Percentiles rank a stretch among this genome's conserved stretches.
Conservation (phyloP, 1,139 yeast species). For the Kodamaea ohmeri region DNA sequence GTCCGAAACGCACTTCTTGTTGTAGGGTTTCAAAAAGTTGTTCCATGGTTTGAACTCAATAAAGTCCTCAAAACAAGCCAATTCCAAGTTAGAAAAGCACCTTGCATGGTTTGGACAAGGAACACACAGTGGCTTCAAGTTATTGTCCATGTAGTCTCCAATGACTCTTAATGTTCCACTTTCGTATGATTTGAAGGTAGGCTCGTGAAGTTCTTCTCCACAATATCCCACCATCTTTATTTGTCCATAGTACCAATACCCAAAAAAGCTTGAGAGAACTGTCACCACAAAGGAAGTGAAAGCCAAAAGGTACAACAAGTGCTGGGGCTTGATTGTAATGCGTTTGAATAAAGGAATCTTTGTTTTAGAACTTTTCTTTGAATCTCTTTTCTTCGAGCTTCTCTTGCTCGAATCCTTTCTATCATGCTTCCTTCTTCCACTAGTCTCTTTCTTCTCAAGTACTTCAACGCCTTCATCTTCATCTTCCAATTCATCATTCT, state of each 20-base stretch:
- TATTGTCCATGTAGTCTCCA: slow-evolving; percentile 34
- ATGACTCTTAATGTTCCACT: slow-evolving; percentile 20
- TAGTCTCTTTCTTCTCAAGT: slow-evolving; percentile 4
- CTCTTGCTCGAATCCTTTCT: too few relatives aligned
- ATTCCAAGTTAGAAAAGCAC: slow-evolving; percentile 58
- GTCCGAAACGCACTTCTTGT: slow-evolving; percentile 71
- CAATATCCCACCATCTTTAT: slow-evolving; percentile 62
- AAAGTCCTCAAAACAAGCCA: slow-evolving; percentile 72
- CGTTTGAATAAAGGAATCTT: too few relatives aligned
- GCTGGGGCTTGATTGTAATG: slow-evolving; percentile 4
- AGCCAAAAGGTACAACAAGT: slow-evolving; percentile 7
- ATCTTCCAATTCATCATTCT: slow-evolving; percentile 16
- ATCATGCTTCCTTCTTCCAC: slow-evolving; percentile 4
- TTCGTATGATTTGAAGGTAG: slow-evolving; percentile 31
- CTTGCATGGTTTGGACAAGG: slow-evolving; percentile 81
- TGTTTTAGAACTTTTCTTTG: too few relatives aligned
- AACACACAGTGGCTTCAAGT: slow-evolving; percentile 60
- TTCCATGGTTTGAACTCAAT: slow-evolving; percentile 55
- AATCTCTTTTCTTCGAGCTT: too few relatives aligned
- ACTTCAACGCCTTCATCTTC: slow-evolving; percentile 8
- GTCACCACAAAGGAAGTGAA: slow-evolving; percentile 28
- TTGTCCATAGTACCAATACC: slow-evolving; percentile 64
- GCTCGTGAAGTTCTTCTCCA: slow-evolving; percentile 51
- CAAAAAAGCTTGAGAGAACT: slow-evolving; percentile 30
- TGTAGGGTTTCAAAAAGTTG: slow-evolving; percentile 53